Evolutionary conservation across 2,329 filamentous ascomycete species (phyloP).

Genomic region (Xenoacremonium recifei): DNA sequence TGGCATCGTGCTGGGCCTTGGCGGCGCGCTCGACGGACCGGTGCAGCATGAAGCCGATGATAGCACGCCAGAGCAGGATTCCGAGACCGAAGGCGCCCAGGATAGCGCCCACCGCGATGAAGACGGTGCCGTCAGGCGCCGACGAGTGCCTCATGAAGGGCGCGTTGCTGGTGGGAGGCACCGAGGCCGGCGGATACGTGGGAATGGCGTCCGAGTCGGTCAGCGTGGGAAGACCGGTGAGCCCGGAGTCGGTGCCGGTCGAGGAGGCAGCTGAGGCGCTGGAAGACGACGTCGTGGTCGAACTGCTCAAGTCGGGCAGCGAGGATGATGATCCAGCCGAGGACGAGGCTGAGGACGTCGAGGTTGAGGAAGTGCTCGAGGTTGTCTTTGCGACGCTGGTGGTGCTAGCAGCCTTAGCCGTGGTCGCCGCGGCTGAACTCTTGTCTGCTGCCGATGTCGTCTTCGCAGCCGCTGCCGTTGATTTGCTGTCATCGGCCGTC

Average conservation of each 20-base stretch:
- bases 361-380: constrained; percentile 3
- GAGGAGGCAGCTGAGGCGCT: constrained; percentile 14
- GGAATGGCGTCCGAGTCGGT: constrained; percentile 39
- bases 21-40: constrained; percentile 86
- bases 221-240: constrained; percentile 41
- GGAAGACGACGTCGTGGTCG: constrained; percentile 14
- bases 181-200: constrained; percentile 68
- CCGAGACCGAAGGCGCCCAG: constrained; percentile 78
- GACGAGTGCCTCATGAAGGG: constrained; percentile 89
- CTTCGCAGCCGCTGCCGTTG: constrained; percentile 10
- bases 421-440: background rate
- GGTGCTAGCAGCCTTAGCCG: constrained; percentile 1
- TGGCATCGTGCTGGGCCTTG: constrained; percentile 66
- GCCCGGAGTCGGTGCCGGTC: constrained; percentile 18
- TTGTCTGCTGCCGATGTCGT: background rate
- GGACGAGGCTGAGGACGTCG: constrained; percentile 7
- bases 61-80: constrained; percentile 83
- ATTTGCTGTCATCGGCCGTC: constrained; percentile 3
- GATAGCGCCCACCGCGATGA: constrained; percentile 89
- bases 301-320: constrained; percentile 11
- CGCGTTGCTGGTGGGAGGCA: constrained; percentile 80
- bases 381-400: constrained; percentile 2
- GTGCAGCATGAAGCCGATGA: constrained; percentile 89
- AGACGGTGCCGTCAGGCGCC: constrained; percentile 89
- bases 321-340: constrained; percentile 18